Base-by-base conservation (phyloP, 306 rosid genomes). In the Lotus japonicus region DNA sequence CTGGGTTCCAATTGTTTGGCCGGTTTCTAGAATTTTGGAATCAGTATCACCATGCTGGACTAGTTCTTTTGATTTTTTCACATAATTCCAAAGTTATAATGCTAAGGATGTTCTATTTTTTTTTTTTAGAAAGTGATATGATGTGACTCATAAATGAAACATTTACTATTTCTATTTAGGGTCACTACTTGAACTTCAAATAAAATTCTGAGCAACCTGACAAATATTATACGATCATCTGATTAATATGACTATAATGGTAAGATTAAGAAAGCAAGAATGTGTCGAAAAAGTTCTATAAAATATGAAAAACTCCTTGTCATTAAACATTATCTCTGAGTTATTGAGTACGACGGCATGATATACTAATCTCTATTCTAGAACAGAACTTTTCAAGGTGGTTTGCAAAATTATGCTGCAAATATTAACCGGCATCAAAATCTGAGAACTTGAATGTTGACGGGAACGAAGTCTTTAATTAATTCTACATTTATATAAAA, bases 11-110 rank as follows among this genome's bases (percentile, higher is more conserved):
- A 42, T 38, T 38, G 52, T 18, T 41, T 62, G 68, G 70, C 58
- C 45, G 70, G 70, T 13, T 31, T 31, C 58, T 46, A 48, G 70
- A 64, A 28, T 64, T 64, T 13, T 19, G 17, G 68, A 42, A 62
- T 19, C n/a, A 11, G 70, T n/a, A 64, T 41, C 46, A 6, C 14
- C 8, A 35, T 11, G 33, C 31, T 49, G 48, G 71, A 66, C 71
- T 35, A 3, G 3, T 33, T 46, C 70, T 16, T 28, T 65, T 31
- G 36, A 31, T 31, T 31, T 31, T 21, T 26, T 26, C 31, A 3
- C 31, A 2, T 26, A 26, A 26, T 26, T 26, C 2, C 31, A 26
- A 26, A 26, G 4, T 26, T 26, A 21, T 21, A 26, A 26, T 26
- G 31, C 31, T 26, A 26, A 26, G 31, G 13, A 4, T 43, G 44